Conservation (phyloP, 805 yeast genomes). For the Lipomyces chichibuensis region DNA sequence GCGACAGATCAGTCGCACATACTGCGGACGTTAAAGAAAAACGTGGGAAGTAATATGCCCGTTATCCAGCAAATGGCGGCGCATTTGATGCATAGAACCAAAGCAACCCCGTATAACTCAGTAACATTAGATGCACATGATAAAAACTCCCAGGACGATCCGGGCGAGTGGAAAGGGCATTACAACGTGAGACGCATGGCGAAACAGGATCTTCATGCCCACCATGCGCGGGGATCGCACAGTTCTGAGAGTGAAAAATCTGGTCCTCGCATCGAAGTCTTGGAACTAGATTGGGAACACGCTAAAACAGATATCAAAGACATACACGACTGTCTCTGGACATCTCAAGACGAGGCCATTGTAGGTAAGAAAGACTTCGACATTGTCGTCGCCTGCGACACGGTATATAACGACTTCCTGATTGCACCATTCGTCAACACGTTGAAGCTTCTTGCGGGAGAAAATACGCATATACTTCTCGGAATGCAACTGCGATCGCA, state of each 20-base stretch:
- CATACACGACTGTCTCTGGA: constrained; percentile 29
- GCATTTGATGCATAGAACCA: background rate
- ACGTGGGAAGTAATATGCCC: constrained; percentile 50
- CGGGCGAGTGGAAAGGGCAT: background rate
- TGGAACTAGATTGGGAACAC: constrained; percentile 67
- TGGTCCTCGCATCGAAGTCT: constrained; percentile 45
- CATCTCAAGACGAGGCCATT: background rate
- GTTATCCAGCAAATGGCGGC: constrained; percentile 39
- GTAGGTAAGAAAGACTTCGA: constrained; percentile 43
- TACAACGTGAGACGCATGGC: constrained; percentile 1
- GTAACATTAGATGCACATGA: background rate
- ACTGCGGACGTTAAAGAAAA: constrained; percentile 53
- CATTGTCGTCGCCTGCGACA: constrained; percentile 62
- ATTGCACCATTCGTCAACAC: constrained; percentile 56
- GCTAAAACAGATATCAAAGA: constrained; percentile 45
- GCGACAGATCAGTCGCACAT: constrained; percentile 64
- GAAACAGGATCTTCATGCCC: background rate
- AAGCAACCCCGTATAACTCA: background rate
- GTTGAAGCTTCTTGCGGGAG: constrained; percentile 46
- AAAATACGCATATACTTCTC: constrained; percentile 47
- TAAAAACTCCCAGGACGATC: background rate
- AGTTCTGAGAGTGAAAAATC: background rate
- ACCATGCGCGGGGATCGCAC: background rate
- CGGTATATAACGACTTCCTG: constrained; percentile 65
- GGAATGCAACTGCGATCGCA: constrained; percentile 61